Conservation (phyloP, 352 stramenopile genomes). For the Lagenidium giganteum region DNA sequence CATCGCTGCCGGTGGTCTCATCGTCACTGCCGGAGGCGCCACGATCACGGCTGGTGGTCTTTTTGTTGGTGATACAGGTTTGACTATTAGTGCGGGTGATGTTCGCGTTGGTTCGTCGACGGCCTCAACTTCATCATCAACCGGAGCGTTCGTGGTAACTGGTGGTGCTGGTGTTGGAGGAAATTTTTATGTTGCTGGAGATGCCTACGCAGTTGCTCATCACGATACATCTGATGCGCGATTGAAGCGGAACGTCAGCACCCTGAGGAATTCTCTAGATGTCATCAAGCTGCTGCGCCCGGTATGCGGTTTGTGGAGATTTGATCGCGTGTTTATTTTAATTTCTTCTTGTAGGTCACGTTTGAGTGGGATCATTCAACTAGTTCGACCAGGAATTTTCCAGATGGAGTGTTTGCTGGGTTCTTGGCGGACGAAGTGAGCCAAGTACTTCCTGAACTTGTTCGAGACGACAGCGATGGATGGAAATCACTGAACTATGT, state of each 20-base stretch:
- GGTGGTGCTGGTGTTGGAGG: slow-evolving; percentile 29
- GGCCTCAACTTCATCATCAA: slow-evolving; percentile 2
- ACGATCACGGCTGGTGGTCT: slow-evolving; percentile 21
- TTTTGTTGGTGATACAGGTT: slow-evolving; percentile 4
- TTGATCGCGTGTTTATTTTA: neutral
- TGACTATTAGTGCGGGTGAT: slow-evolving; percentile 19
- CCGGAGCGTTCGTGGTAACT: slow-evolving; percentile 32
- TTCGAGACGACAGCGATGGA: slow-evolving; percentile 36
- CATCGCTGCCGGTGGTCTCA: slow-evolving; percentile 20
- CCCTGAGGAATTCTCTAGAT: slow-evolving; percentile 13
- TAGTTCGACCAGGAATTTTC: no score
- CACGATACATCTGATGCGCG: slow-evolving; percentile 26
- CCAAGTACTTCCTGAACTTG: slow-evolving; percentile 43
- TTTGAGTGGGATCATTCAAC: slow-evolving; percentile 45
- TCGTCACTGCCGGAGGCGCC: slow-evolving; percentile 18
- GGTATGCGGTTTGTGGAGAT: slow-evolving; percentile 17
- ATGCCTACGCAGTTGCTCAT: slow-evolving; percentile 6
- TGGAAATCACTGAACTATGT: slow-evolving; percentile 58
- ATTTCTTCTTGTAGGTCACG: slow-evolving; percentile 28
- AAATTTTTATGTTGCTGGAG: slow-evolving; percentile 19
- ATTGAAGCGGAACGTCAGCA: slow-evolving; percentile 27
- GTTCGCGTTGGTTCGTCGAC: slow-evolving; percentile 20
- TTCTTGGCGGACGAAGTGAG: slow-evolving; percentile 71
- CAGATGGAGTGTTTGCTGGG: slow-evolving; percentile 25
- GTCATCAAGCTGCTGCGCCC: slow-evolving; percentile 30